Evolutionary conservation across 306 rosid genomes (phyloP).

Genomic region (Prunus padus): DNA sequence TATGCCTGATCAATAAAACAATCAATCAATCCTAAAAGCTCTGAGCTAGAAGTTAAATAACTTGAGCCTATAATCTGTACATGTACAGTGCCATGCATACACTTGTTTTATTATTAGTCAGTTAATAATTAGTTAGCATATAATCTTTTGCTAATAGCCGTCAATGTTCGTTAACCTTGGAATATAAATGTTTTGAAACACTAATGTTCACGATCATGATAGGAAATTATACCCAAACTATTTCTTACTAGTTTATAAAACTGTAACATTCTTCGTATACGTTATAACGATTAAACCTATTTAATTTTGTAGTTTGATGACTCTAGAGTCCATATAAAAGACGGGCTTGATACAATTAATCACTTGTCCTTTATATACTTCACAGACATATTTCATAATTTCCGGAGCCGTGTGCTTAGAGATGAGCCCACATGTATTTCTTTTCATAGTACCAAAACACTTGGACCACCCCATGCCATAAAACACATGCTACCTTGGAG

Average conservation of each 20-base stretch:
- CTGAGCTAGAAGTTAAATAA: no score
- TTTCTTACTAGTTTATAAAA: no score
- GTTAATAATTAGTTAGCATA: not conserved
- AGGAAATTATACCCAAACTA: no score
- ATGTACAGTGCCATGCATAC: not conserved
- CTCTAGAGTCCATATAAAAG: no score
- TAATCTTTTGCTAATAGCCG: not conserved
- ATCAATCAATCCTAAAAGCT: no score
- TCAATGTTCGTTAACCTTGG: not conserved
- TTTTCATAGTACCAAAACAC: not conserved
- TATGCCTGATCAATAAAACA: not conserved
- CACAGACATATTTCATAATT: constrained; percentile 4
- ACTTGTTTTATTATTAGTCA: not conserved
- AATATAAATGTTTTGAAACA: not conserved
- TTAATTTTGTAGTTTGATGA: rapidly evolving
- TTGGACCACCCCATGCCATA: not conserved
- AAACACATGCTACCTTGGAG: not conserved
- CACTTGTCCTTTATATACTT: no score
- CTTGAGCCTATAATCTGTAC: no score
- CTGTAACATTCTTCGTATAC: no score
- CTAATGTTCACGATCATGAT: not conserved
- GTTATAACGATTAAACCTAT: no score
- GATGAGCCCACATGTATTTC: constrained; percentile 5
- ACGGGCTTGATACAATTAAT: no score
- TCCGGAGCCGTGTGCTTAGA: not conserved